These are phyloP conservation scores for Eucalyptus paniculata DNA, from an alignment of 345 rosid species.

Conservation along the genomic window DNA sequence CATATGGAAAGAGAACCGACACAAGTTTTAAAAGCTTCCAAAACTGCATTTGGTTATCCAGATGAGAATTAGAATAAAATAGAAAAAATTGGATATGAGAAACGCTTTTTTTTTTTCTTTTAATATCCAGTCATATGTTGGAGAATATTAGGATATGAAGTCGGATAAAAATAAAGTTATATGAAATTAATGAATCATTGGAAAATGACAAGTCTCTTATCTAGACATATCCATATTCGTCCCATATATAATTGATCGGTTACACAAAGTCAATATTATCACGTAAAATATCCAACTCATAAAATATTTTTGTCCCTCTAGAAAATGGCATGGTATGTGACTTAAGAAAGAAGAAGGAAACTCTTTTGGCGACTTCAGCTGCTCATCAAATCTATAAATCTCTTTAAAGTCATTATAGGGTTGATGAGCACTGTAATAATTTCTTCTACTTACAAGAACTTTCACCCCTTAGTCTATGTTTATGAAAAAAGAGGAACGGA, in stretches of 20 bases:
- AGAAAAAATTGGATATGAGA: background rate
- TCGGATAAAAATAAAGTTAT: background rate
- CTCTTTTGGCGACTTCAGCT: background rate
- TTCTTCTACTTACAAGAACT: background rate
- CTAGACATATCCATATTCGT: background rate
- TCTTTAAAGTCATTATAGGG: background rate
- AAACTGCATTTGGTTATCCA: background rate
- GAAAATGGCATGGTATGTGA: background rate
- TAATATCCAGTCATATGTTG: background rate
- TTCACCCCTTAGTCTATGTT: background rate
- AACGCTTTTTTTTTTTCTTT: background rate
- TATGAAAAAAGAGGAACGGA: background rate
- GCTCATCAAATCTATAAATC: background rate
- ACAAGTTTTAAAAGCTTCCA: background rate
- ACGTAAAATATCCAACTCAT: background rate
- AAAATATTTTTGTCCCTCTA: background rate
- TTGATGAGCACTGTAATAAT: background rate
- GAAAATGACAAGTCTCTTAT: background rate
- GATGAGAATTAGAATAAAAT: background rate
- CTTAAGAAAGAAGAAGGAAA: background rate
- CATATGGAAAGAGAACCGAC: background rate
- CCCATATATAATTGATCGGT: background rate
- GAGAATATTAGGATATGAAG: background rate
- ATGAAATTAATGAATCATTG: background rate
- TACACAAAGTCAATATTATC: background rate